A percentile compares a stretch with the other conserved stretches of the same genome.
Evolutionary conservation across 2,329 filamentous ascomycete genomes (phyloP).

Genomic region (Chaetomium strumarium): DNA sequence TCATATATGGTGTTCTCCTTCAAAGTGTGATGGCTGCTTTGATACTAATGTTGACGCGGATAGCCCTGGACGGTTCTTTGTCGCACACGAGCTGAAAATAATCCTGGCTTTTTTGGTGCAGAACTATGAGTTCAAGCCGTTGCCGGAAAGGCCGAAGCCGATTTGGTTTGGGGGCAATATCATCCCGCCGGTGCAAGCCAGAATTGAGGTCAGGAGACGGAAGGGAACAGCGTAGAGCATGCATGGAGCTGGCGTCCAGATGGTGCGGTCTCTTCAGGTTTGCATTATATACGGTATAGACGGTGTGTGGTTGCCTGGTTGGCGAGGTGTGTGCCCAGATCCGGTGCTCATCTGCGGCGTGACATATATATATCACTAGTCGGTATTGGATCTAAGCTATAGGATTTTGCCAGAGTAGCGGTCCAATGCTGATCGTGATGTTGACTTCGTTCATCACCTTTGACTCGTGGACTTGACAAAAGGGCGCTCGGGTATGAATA

Average conservation of each 20-base stretch:
- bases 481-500: too few relatives aligned
- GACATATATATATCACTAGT: too few relatives aligned
- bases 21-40: background rate
- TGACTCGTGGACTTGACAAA: too few relatives aligned
- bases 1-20: background rate
- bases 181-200: slow-evolving; percentile 31
- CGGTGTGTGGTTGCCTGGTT: too few relatives aligned
- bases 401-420: too few relatives aligned
- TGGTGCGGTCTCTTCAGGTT: too few relatives aligned
- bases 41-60: slow-evolving; percentile 7
- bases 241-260: background rate
- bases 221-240: slow-evolving; percentile 16
- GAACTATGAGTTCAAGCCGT: slow-evolving; percentile 46
- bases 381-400: too few relatives aligned
- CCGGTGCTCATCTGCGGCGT: too few relatives aligned
- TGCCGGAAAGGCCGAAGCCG: slow-evolving; percentile 35
- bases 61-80: slow-evolving; percentile 51
- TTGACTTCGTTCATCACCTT: too few relatives aligned
- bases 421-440: too few relatives aligned
- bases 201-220: slow-evolving; percentile 29
- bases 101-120: slow-evolving; percentile 44
- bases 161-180: slow-evolving; percentile 42
- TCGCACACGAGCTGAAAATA: slow-evolving; percentile 51
- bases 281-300: too few relatives aligned
- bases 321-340: too few relatives aligned